Evolutionary conservation across 441 rosid genomes (phyloP), one percentile per base, ranked within the genome.

Genomic region (Kokia cookei): DNA sequence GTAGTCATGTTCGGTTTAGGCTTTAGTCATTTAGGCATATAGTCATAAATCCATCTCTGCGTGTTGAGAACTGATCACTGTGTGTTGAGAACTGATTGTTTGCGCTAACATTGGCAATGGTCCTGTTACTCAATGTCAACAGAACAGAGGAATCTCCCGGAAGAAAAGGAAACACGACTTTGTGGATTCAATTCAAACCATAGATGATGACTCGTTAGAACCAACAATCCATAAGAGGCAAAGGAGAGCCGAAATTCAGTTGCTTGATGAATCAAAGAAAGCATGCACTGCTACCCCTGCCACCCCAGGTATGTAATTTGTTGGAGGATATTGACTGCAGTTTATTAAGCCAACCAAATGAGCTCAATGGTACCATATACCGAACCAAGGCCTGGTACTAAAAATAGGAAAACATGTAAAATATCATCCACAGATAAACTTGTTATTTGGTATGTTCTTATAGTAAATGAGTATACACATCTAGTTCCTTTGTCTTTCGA

Each of bases 121-220:
- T 24, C 35, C n/a, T 40, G 27, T 58, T 13, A 26, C 24, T 42
- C 48, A 27, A 43, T 59, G 22, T 60, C 10, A 60, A 60, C 93
- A 93, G 99, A 75, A 73, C 4, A 88, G 88, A 79, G 91, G 90
- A 79, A 87, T 94, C 75, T 78, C 79, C 55, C 77, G 87, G 59
- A 80, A 74, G 75, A 83, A 70, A 77, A 82, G 79, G 77, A 84
- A 86, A 79, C 83, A 76, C 19, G 78, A 64, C 29, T 67, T 7
- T 71, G 73, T 17, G 35, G 76, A 73, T 55, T 71, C 67, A 42
- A 43, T 29, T 73, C 64, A 82, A 75, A 78, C 72, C 42, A 69
- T 63, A 15, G 48, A 76, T 11, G 76, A 72, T 70, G 65, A 73
- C 73, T 61, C 55, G 48, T 68, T 45, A 6, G 78, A 70, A 76